Conservation (phyloP, 106 monocot genomes). For the Alisma plantagoaquatica region DNA sequence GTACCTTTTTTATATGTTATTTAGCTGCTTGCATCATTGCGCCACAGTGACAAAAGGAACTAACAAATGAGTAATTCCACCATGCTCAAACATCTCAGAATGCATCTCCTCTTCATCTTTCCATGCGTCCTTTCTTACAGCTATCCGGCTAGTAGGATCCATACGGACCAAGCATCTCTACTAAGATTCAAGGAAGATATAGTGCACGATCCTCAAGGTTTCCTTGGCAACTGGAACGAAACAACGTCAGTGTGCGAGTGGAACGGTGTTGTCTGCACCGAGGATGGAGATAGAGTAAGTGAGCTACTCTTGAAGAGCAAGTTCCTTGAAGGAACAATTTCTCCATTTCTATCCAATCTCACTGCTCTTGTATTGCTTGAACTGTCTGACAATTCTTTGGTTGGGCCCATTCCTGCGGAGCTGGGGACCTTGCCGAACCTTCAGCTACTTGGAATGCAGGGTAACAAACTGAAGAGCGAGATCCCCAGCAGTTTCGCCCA, state of each 20-base stretch:
- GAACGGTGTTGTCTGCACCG: slow-evolving; percentile 1
- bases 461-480: slow-evolving; percentile 14
- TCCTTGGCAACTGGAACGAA: background rate
- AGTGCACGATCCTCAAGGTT: background rate
- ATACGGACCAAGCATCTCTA: slow-evolving; percentile 20
- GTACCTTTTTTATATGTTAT: too few species aligned
- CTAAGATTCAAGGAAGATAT: slow-evolving; percentile 7
- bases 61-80: slow-evolving; percentile 7
- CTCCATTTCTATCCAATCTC: slow-evolving; percentile 26
- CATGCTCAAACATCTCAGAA: slow-evolving; percentile 13
- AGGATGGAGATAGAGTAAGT: background rate
- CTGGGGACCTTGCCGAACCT: slow-evolving; percentile 16
- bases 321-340: slow-evolving; percentile 1
- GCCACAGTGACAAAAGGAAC: too few species aligned
- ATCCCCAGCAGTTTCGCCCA: slow-evolving; percentile 21
- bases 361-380: slow-evolving; percentile 19
- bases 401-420: slow-evolving; percentile 25
- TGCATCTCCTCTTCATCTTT: too few species aligned
- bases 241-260: background rate
- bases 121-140: slow-evolving; percentile 17
- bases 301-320: background rate
- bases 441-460: slow-evolving; percentile 11
- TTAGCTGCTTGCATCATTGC: too few species aligned
- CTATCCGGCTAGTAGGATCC: background rate
- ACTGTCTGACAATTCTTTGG: slow-evolving; percentile 24